These are phyloP conservation scores for Pleurozium schreberi DNA, from an alignment of 225 moss, liverwort and hornwort species.

Conservation along the genomic window DNA sequence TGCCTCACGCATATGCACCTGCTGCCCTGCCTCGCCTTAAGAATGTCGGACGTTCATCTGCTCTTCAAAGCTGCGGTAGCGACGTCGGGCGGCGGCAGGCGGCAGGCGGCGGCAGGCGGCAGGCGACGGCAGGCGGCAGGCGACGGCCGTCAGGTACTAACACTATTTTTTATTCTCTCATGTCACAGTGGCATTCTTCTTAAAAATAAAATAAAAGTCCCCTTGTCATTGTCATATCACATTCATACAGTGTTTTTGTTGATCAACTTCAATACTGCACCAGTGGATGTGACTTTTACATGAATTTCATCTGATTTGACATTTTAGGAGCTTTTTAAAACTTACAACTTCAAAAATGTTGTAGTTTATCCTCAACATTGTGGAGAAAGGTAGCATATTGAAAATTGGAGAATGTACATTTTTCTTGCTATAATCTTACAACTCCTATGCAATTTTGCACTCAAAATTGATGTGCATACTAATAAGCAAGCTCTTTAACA, in stretches of 20 bases:
- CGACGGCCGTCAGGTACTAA: background rate
- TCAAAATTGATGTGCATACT: too few species aligned
- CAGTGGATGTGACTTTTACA: background rate
- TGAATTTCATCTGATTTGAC: background rate
- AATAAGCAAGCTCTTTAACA: too few species aligned
- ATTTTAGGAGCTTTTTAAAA: background rate
- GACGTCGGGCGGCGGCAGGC: background rate
- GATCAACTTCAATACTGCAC: background rate
- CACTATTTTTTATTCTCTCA: background rate
- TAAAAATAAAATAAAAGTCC: background rate
- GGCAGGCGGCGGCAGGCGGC: background rate
- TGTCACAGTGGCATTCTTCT: background rate
- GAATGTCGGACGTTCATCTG: background rate
- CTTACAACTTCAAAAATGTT: background rate
- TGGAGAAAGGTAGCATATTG: too few species aligned
- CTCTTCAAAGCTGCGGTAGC: background rate
- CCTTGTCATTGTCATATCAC: background rate
- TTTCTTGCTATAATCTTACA: too few species aligned
- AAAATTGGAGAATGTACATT: too few species aligned
- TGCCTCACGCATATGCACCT: background rate
- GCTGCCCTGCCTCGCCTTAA: background rate
- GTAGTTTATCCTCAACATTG: background rate
- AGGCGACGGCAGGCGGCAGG: background rate
- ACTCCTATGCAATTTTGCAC: too few species aligned
- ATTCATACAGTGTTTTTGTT: background rate